Conservation (phyloP, 2,329 filamentous ascomycete genomes). For the Neonectria punicea region DNA sequence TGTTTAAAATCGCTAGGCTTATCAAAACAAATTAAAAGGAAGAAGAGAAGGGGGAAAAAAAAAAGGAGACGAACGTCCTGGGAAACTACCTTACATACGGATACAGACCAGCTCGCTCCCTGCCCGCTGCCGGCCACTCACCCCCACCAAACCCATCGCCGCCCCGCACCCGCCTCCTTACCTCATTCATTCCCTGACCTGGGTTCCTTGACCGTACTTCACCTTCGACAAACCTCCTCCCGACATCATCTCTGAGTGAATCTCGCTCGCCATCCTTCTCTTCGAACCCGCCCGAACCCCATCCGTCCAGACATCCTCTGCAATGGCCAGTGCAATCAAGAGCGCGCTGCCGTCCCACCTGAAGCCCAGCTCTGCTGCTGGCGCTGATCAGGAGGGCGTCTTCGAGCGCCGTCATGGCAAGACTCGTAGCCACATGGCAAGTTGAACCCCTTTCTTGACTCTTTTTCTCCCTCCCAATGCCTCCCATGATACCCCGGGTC, state of each 20-base stretch:
- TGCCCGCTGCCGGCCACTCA: constrained; percentile 3
- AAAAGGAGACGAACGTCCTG: constrained; percentile 7
- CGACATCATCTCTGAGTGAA: constrained; percentile 24
- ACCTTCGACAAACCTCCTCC: constrained; percentile 30
- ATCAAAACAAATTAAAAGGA: background rate
- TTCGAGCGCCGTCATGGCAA: constrained; percentile 79
- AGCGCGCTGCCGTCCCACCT: constrained; percentile 86
- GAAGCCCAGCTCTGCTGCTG: constrained; percentile 67
- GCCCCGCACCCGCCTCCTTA: constrained; percentile 33
- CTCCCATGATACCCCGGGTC: background rate
- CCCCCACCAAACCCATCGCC: constrained; percentile 33
- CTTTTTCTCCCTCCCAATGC: background rate
- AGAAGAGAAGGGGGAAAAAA: background rate
- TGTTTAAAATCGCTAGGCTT: background rate
- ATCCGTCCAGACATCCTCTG: constrained; percentile 39
- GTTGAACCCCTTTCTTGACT: constrained; percentile 50
- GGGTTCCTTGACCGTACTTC: constrained; percentile 18
- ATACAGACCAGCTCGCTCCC: background rate
- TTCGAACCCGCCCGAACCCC: constrained; percentile 14
- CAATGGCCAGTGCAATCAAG: constrained; percentile 77
- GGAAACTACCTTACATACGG: background rate
- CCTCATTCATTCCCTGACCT: constrained; percentile 36
- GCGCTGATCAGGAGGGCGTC: constrained; percentile 57
- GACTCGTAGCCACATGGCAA: constrained; percentile 86
- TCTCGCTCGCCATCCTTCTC: constrained; percentile 8